Evolutionary conservation across 148 eudicot species (phyloP).

Genomic region (Vaccinium darrowii): DNA sequence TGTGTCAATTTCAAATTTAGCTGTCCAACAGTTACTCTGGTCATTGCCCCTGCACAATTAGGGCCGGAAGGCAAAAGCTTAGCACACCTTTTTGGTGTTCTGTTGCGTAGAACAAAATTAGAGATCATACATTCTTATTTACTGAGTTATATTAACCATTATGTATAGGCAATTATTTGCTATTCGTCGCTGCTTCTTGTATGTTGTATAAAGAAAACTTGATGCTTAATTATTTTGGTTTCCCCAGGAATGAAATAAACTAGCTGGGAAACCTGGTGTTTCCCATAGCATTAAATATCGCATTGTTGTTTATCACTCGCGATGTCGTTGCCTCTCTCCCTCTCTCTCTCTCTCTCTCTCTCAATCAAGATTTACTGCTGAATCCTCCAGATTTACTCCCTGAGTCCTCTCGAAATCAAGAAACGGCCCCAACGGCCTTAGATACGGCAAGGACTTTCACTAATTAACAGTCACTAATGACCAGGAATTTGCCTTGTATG

Average conservation of each 20-base stretch:
- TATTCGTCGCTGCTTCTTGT: neutral
- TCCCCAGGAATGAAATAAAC: constrained; percentile 6
- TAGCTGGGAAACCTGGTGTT: neutral
- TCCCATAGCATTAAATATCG: neutral
- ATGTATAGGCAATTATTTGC: constrained; percentile 17
- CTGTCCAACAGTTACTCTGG: neutral
- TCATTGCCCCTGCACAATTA: neutral
- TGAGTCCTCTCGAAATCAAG: neutral
- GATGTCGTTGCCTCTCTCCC: no score
- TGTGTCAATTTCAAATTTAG: neutral
- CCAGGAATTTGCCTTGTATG: neutral
- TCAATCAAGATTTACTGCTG: neutral
- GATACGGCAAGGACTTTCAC: neutral
- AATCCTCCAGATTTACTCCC: neutral
- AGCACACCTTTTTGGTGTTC: neutral
- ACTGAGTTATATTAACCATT: neutral
- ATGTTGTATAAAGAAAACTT: neutral
- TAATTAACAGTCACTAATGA: neutral
- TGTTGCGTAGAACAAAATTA: neutral
- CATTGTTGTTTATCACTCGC: no score
- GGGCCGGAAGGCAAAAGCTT: neutral
- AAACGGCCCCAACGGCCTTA: neutral
- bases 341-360: neutral
- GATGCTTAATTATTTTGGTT: constrained; percentile 6
- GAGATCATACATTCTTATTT: neutral